A percentile compares a stretch with the other conserved stretches of the same genome.
phyloP scores from a whole-genome alignment of 73 alveolate species.

The Paramecium tetraurelia region DNA sequence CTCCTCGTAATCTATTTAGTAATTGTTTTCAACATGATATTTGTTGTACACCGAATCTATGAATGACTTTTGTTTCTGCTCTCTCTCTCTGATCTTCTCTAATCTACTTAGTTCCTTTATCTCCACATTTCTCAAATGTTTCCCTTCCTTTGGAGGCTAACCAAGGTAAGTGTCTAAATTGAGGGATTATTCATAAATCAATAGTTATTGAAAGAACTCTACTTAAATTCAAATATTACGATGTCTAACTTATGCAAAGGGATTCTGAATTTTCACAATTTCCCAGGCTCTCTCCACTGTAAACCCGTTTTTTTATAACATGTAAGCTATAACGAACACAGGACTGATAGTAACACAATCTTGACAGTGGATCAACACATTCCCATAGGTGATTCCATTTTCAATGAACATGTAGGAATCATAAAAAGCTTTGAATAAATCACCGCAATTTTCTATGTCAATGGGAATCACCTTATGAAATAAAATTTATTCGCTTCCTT shows the following conservation, averaged over 20 bases:
- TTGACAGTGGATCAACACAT: slow-evolving; percentile 9
- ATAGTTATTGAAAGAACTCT: not conserved
- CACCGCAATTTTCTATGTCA: slow-evolving; percentile 9
- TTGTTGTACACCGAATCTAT: not conserved
- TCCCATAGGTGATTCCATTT: not conserved
- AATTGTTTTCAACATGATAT: not conserved
- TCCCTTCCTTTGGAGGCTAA: not conserved
- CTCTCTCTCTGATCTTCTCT: slow-evolving; percentile 2
- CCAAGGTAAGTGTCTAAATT: slow-evolving; percentile 30
- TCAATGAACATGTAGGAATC: slow-evolving; percentile 37
- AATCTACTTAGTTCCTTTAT: not conserved
- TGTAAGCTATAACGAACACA: not conserved
- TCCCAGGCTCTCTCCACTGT: slow-evolving; percentile 44
- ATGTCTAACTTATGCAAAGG: slow-evolving; percentile 8
- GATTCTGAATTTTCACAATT: not conserved
- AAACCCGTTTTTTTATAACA: not conserved
- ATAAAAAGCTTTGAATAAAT: slow-evolving; percentile 4
- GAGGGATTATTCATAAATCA: not conserved
- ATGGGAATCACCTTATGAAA: slow-evolving; percentile 20
- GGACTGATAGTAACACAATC: slow-evolving; percentile 1
- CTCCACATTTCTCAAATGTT: slow-evolving; percentile 7
- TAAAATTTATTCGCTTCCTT: not conserved
- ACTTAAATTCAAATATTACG: not conserved
- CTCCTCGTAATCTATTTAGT: slow-evolving; percentile 8
- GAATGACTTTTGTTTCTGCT: not conserved